Base-by-base conservation (phyloP, 257 asterid species). In the Linderniella brevidens region DNA sequence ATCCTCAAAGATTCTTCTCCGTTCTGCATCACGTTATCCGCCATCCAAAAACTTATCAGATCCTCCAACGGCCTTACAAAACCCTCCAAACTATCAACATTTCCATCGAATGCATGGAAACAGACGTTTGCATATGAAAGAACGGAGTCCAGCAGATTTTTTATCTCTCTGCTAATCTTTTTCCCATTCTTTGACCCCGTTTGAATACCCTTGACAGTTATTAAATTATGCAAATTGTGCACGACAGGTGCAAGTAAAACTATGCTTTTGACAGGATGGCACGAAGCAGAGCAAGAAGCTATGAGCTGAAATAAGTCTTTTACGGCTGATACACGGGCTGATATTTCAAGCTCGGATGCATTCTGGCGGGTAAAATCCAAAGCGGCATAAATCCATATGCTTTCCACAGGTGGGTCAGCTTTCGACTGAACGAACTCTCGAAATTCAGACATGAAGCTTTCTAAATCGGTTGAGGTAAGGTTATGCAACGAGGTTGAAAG, bases 371-470 rank as follows among this genome's bases (percentile, higher is more conserved):
- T 66, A 63, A 56, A 76, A 49, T 15, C 49, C 19, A 73, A 59
- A 42, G 84, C 72, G 16, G 94, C 52, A 55, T 65, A 70, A 51
- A 71, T 62, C 87, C 92, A 82, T 51, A 78, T 58, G 57, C 79
- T 57, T 71, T 79, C 94, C 48, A 78, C 68, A 50, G 87, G 76
- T 18, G 87, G 82, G 65, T 69, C 66, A 15, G 40, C 44, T 63
- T 61, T 71, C 46, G 60, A 45, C 37, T 70, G 86, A 55, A 76
- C 56, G 53, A 73, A 63, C 53, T 69, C 59, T 16, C 49, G 49
- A 52, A 82, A 73, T 35, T 47, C 59, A 9, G 76, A 29, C 18
- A 50, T 37, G 35, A 65, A 68, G 56, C 49, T n/a, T 35, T 67
- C 17, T 49, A 50, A 35, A 14, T 70, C 46, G 20, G 32, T 51